phyloP scores from a whole-genome alignment of 768 basidiomycete species.

The Tubosaeta brunneosetosa region DNA sequence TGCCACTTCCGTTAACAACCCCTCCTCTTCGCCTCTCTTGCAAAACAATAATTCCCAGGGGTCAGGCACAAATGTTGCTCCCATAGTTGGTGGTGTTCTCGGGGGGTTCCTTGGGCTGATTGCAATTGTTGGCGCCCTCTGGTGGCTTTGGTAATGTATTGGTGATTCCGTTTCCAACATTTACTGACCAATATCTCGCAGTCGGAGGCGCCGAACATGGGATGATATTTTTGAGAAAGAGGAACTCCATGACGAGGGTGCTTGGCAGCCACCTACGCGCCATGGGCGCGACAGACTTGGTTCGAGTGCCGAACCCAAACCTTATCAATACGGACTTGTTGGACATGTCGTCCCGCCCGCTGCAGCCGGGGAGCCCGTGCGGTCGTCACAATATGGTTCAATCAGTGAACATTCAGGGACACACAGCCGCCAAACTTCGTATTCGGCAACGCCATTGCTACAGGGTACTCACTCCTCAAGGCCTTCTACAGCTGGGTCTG shows the following conservation, averaged over 20 bases:
- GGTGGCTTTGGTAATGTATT: slow-evolving; percentile 46
- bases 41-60: slow-evolving; percentile 13
- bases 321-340: slow-evolving; percentile 62
- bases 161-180: slow-evolving; percentile 1
- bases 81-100: slow-evolving; percentile 51
- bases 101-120: slow-evolving; percentile 53
- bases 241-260: slow-evolving; percentile 20
- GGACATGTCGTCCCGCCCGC: slow-evolving; percentile 37
- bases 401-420: slow-evolving; percentile 17
- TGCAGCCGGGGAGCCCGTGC: slow-evolving; percentile 28
- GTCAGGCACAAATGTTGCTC: slow-evolving; percentile 33
- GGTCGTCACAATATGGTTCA: slow-evolving; percentile 31
- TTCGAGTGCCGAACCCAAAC: slow-evolving; percentile 40
- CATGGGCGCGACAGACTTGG: slow-evolving; percentile 23
- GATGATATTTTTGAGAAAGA: slow-evolving; percentile 51
- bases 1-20: slow-evolving; percentile 10
- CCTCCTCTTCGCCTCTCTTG: slow-evolving; percentile 13
- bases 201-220: slow-evolving; percentile 45
- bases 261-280: slow-evolving; percentile 16
- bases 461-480: slow-evolving; percentile 28
- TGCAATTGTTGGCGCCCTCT: slow-evolving; percentile 40
- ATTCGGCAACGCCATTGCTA: slow-evolving; percentile 23
- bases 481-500: slow-evolving; percentile 43
- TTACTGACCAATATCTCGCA: slow-evolving; percentile 19
- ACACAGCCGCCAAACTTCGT: slow-evolving; percentile 25